Evolutionary conservation across 1,139 yeast species (phyloP), one percentile per base, ranked within the genome.

Genomic region (Lodderomyces metapsilosis): DNA sequence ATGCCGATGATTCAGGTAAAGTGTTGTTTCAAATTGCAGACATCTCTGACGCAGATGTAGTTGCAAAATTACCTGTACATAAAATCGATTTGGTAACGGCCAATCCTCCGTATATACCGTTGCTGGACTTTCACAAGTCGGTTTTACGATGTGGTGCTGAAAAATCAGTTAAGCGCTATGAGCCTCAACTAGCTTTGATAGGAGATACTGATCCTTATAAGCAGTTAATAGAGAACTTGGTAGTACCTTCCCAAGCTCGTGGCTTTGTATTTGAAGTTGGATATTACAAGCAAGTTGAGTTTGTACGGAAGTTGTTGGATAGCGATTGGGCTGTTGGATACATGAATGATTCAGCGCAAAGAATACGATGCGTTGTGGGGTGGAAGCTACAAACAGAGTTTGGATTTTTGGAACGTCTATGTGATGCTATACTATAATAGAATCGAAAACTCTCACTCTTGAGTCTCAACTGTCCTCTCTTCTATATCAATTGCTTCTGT

Each of bases 31-130:
- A 41, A n/a, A 40, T 52, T 10, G 63, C 54, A 1, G 66, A 66
- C 47, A 46, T 74, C 3, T 57, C 68, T 27, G 43, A 54, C 10
- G 30, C 43, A 1, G 38, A 23, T 21, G 10, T 37, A 40, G 9
- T 22, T 45, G 3, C 18, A 47, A 9, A 22, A 37, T 8, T 39
- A 40, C 11, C 23, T 50, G 15, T 31, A 34, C 33, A 41, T 1
- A 20, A 36, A 2, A 43, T 67, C 9, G 87, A 85, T 48, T 42
- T 91, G 4, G 57, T 92, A 1, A 76, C 84, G 0, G 78, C 96
- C 17, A 92, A 92, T 53, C 98, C 98, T 0, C 98, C 98, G 0
- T 92, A 92, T 55, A 82, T 92, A 8, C 81, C 91, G 0, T 13
- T 39, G 2, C 40, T 52, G 0, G 80, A 78, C 27, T 78, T 76